Percentiles rank a stretch among this genome's conserved stretches.
Evolutionary conservation across 73 alveolate genomes (phyloP).

Genomic region (Tetrahymena thermophila): DNA sequence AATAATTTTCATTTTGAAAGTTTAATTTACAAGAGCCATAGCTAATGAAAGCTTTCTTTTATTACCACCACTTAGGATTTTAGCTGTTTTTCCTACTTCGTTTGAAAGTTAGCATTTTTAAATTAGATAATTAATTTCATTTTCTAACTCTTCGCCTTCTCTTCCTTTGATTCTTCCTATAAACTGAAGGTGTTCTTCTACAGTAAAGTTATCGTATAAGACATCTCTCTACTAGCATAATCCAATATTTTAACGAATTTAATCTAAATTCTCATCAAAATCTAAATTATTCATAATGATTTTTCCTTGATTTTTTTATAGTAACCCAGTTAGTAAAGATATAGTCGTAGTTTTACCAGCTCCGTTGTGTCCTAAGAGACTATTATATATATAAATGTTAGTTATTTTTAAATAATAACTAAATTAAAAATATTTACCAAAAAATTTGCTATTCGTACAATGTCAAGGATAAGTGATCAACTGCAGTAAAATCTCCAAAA

Average conservation of each 20-base stretch:
- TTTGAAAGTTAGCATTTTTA: slow-evolving; percentile 54
- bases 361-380: slow-evolving; percentile 98
- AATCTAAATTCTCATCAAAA: slow-evolving; percentile 53
- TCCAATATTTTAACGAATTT: slow-evolving; percentile 83
- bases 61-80: slow-evolving; percentile 81
- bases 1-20: too few relatives aligned
- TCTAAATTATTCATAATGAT: slow-evolving; percentile 51
- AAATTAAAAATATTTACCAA: background rate
- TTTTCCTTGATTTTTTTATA: slow-evolving; percentile 51
- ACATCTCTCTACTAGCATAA: slow-evolving; percentile 97
- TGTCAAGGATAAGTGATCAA: slow-evolving; percentile 57
- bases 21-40: slow-evolving; percentile 51
- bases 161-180: slow-evolving; percentile 56
- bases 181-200: slow-evolving; percentile 57
- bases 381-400: slow-evolving; percentile 32
- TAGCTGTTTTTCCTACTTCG: slow-evolving; percentile 49
- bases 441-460: slow-evolving; percentile 11
- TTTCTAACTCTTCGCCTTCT: slow-evolving; percentile 6
- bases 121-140: slow-evolving; percentile 57
- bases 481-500: slow-evolving; percentile 79
- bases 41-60: slow-evolving; percentile 89
- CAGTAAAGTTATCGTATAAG: slow-evolving; percentile 71
- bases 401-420: slow-evolving; percentile 51
- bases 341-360: slow-evolving; percentile 99
- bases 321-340: slow-evolving; percentile 73